Evolutionary conservation across 2,329 filamentous ascomycete genomes (phyloP).

Genomic region (Apiospora koreana): DNA sequence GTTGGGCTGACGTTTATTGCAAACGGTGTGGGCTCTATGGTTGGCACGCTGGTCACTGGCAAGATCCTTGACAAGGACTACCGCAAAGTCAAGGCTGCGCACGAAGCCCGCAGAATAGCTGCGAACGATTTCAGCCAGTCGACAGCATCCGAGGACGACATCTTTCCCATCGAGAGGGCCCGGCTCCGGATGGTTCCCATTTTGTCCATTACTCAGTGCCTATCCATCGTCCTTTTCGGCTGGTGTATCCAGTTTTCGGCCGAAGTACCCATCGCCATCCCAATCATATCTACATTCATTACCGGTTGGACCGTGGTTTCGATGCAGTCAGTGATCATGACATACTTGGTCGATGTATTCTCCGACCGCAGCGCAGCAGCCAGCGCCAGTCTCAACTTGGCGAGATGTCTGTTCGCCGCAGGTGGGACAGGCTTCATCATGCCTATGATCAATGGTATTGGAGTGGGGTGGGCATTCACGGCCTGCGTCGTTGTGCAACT

Average conservation of each 20-base stretch:
- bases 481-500: background rate
- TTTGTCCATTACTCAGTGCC: background rate
- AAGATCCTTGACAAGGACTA: conserved; percentile 56
- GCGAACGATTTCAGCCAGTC: no score
- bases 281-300: conserved; percentile 51
- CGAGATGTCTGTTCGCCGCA: background rate
- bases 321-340: conserved; percentile 49
- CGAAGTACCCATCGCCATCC: conserved; percentile 47
- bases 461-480: background rate
- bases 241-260: background rate
- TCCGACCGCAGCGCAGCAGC: conserved; percentile 50
- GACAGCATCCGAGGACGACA: background rate
- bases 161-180: background rate
- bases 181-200: background rate
- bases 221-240: background rate
- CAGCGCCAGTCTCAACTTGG: conserved; percentile 44
- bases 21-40: conserved; percentile 55
- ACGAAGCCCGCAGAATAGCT: background rate
- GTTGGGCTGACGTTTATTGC: conserved; percentile 52
- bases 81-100: conserved; percentile 36
- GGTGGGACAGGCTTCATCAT: background rate
- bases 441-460: background rate
- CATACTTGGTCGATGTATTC: conserved; percentile 56
- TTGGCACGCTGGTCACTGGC: conserved; percentile 53
- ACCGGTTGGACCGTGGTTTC: conserved; percentile 53